These are phyloP conservation scores for Setomelanomma holmii DNA, from an alignment of 2,329 filamentous ascomycete genomes.

Conservation along the genomic window DNA sequence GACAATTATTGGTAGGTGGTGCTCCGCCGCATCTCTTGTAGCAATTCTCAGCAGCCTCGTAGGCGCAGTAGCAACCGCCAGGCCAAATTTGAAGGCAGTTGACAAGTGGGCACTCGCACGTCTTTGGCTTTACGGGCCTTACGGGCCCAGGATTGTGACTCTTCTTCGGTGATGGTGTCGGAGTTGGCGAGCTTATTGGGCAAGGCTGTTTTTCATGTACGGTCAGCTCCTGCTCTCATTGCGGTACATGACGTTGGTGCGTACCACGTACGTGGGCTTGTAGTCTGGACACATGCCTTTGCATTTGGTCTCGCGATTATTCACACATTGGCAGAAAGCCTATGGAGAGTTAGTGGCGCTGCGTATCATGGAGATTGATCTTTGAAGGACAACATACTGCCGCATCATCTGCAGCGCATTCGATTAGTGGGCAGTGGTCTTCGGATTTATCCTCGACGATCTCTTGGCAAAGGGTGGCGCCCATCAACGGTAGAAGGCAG, in stretches of 20 bases:
- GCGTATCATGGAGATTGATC: background rate
- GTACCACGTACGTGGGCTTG: constrained; percentile 22
- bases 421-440: constrained; percentile 37
- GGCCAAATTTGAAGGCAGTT: constrained; percentile 32
- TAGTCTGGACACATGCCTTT: constrained; percentile 33
- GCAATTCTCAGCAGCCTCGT: constrained; percentile 29
- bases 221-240: background rate
- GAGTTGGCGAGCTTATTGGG: constrained; percentile 3
- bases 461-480: constrained; percentile 23
- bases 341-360: constrained; percentile 3
- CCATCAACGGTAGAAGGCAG: constrained; percentile 23
- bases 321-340: constrained; percentile 38
- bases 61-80: constrained; percentile 37
- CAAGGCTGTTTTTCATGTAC: constrained; percentile 19
- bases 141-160: too few species aligned
- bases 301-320: constrained; percentile 33
- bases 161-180: constrained; percentile 1
- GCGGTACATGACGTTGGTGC: background rate
- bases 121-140: too few species aligned
- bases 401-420: constrained; percentile 29
- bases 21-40: constrained; percentile 38
- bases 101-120: constrained; percentile 25
- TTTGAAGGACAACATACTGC: constrained; percentile 15
- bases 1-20: constrained; percentile 22
- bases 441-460: constrained; percentile 15